Conservation (phyloP, 2,329 filamentous ascomycete species). For the Fusarium sp. region DNA sequence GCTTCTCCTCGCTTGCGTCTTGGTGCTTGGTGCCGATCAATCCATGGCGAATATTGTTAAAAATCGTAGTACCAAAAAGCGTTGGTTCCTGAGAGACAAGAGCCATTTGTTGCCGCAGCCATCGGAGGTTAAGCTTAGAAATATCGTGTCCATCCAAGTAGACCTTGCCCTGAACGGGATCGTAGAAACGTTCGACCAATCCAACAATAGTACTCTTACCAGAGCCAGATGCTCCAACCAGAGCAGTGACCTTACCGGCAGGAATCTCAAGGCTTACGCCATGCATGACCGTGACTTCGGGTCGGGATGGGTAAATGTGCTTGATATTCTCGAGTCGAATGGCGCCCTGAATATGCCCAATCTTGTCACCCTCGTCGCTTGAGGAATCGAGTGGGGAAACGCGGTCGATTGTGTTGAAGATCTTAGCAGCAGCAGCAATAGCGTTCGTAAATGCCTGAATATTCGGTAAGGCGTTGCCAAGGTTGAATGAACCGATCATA, state of each 20-base stretch:
- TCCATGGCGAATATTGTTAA: constrained; percentile 89
- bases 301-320: constrained; percentile 94
- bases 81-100: constrained; percentile 94
- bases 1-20: constrained; percentile 71
- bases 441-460: constrained; percentile 86
- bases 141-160: constrained; percentile 87
- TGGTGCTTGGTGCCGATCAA: constrained; percentile 87
- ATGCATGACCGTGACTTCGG: constrained; percentile 89
- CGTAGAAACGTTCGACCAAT: constrained; percentile 92
- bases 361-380: constrained; percentile 73
- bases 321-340: constrained; percentile 86
- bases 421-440: constrained; percentile 87
- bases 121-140: constrained; percentile 82
- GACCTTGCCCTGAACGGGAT: constrained; percentile 83
- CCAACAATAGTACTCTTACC: constrained; percentile 97
- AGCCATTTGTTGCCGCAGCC: constrained; percentile 92
- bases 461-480: constrained; percentile 89
- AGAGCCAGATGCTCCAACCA: constrained; percentile 93
- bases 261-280: constrained; percentile 83
- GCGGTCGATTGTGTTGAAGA: constrained; percentile 93
- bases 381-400: constrained; percentile 84
- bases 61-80: constrained; percentile 90
- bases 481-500: constrained; percentile 91
- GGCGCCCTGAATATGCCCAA: constrained; percentile 78
- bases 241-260: constrained; percentile 89